phyloP scores from a whole-genome alignment of 371 early-diverging fungal species.

The Haplosporangium sp. region DNA sequence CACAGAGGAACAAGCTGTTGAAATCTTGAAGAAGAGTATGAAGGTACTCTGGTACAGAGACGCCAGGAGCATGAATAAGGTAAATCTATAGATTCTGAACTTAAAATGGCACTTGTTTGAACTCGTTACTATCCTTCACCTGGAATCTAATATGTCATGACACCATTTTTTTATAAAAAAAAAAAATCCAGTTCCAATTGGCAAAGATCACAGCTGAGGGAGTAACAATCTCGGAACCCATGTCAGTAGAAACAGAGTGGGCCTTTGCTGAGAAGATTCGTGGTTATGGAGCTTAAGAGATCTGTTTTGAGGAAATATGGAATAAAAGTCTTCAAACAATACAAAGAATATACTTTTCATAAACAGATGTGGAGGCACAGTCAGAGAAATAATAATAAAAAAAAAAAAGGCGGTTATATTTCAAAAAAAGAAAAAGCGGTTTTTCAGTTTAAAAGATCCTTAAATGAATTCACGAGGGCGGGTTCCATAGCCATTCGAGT shows the following conservation, averaged over 20 bases:
- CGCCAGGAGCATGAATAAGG: slow-evolving; percentile 95
- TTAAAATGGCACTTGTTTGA: too few species aligned
- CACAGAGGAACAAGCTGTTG: slow-evolving; percentile 93
- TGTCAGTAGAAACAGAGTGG: slow-evolving; percentile 94
- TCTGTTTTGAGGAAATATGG: background rate
- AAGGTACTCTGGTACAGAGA: slow-evolving; percentile 97
- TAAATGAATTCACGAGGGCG: slow-evolving; percentile 73
- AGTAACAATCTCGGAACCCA: slow-evolving; percentile 88
- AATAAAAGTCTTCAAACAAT: background rate
- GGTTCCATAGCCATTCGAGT: slow-evolving; percentile 92
- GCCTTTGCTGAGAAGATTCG: slow-evolving; percentile 88
- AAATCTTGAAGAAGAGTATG: slow-evolving; percentile 93
- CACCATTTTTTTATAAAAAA: background rate
- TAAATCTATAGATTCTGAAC: slow-evolving; percentile 40
- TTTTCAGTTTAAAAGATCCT: background rate
- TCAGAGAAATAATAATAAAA: background rate
- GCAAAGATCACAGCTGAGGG: slow-evolving; percentile 90
- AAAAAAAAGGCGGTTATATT: slow-evolving; percentile 5
- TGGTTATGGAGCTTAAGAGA: slow-evolving; percentile 84
- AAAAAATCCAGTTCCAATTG: slow-evolving; percentile 81
- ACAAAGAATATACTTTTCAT: background rate
- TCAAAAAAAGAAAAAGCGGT: background rate
- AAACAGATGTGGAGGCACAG: background rate
- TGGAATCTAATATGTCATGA: background rate
- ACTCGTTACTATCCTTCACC: background rate